phyloP scores from a whole-genome alignment of 78 protist species.

The Dictyostelium purpureum region DNA sequence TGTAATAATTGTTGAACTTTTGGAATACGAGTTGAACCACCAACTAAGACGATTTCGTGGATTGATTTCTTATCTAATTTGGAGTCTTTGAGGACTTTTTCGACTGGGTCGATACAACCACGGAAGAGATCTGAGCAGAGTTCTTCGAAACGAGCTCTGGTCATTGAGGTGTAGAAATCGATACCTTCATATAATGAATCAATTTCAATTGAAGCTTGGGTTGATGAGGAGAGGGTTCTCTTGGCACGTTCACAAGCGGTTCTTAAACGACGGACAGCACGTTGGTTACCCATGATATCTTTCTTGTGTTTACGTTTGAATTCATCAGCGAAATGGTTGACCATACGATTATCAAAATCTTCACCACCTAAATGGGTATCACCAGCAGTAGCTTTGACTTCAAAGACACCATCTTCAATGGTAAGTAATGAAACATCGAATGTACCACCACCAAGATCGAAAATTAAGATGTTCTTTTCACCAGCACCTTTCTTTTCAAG shows the following conservation, averaged over 20 bases:
- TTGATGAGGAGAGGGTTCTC: conserved; percentile 89
- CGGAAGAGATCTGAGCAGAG: conserved; percentile 89
- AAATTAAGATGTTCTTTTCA: conserved; percentile 94
- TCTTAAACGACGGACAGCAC: conserved; percentile 94
- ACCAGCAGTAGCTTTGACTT: conserved; percentile 96
- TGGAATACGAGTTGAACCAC: conserved; percentile 98
- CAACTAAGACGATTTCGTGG: conserved; percentile 95
- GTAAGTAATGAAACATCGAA: conserved; percentile 95
- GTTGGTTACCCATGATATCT: conserved; percentile 82
- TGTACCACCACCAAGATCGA: conserved; percentile 99
- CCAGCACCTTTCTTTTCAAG: conserved; percentile 91
- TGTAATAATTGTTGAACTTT: conserved; percentile 92
- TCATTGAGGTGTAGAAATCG: conserved; percentile 90
- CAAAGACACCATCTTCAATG: conserved; percentile 97
- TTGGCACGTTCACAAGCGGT: conserved; percentile 96
- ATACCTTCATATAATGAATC: conserved; percentile 93
- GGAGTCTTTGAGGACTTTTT: conserved; percentile 89
- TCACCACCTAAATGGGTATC: conserved; percentile 99
- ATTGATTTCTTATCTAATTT: conserved; percentile 85
- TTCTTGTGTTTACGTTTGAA: conserved; percentile 78
- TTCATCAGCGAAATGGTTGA: conserved; percentile 86
- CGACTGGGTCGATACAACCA: conserved; percentile 88
- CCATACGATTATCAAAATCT: conserved; percentile 97
- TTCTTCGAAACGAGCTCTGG: conserved; percentile 96
- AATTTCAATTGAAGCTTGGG: conserved; percentile 90